Evolutionary conservation across 768 basidiomycete genomes (phyloP).

Genomic region (Udeniomyces megalosporus): DNA sequence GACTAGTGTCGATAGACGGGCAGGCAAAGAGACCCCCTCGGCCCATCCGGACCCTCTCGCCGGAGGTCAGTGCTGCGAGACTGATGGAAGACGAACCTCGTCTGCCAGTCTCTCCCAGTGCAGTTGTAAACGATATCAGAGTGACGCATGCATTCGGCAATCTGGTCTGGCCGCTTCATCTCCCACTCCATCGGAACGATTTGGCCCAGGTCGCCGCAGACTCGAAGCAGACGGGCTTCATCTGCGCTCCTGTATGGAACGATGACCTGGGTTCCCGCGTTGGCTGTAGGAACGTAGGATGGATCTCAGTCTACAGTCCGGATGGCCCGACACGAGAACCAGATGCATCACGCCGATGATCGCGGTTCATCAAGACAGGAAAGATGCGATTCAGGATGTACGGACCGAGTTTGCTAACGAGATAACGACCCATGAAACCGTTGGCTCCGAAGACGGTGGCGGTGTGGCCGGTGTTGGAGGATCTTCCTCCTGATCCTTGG

Average conservation of each 20-base stretch:
- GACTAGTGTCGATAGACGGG: too few relatives aligned
- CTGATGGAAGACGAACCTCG: conserved; percentile 44
- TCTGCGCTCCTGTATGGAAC: conserved; percentile 92
- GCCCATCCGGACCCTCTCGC: too few relatives aligned
- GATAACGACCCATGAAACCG: conserved; percentile 83
- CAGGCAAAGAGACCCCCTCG: too few relatives aligned
- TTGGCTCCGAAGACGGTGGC: conserved; percentile 96
- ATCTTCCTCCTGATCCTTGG: conserved; percentile 47
- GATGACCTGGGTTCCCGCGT: conserved; percentile 80
- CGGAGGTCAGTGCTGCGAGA: too few relatives aligned
- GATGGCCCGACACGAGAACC: not conserved
- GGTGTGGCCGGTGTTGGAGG: conserved; percentile 73
- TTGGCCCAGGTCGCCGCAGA: conserved; percentile 92
- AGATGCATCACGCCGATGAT: too few relatives aligned
- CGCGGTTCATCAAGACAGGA: too few relatives aligned
- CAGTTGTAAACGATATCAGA: conserved; percentile 96
- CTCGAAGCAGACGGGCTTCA: conserved; percentile 71
- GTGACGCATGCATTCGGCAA: conserved; percentile 81
- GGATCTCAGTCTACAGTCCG: not conserved
- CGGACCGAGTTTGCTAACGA: conserved; percentile 83
- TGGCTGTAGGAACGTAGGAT: conserved; percentile 38
- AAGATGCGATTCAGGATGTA: not conserved
- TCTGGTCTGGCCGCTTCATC: conserved; percentile 71
- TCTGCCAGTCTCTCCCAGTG: conserved; percentile 82
- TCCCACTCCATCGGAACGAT: conserved; percentile 98